Evolutionary conservation across 169 alveolate genomes (phyloP), one percentile per base, ranked within the genome.

Genomic region (Babesia caballi): DNA sequence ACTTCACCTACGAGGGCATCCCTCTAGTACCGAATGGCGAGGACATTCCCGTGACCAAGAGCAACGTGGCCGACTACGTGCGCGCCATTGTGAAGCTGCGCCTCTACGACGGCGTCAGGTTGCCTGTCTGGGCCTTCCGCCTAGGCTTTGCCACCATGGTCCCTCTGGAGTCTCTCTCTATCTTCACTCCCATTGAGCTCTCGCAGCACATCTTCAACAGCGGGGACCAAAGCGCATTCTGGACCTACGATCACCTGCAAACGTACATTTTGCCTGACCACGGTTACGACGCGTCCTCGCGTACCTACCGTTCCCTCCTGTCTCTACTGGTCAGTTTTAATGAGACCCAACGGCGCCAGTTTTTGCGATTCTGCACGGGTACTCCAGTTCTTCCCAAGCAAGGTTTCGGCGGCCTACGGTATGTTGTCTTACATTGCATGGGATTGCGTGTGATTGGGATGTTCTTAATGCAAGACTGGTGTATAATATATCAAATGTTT

Each of bases 301-400:
- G 23, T n/a, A 57, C 84, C n/a, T 88, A 88, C 66, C 66, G 80
- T 21, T 69, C 74, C 36, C 68, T 94, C 51, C 72, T 94, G 47
- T 83, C 69, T 41, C 80, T 87, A 51, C 70, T 94, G 75, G 54
- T 87, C 36, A 87, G 82, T 65, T 88, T 94, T 35, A 59, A 72
- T 46, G 75, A 80, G 44, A 83, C 78, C 3, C 92, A 90, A 50
- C 71, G 92, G 58, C 80, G 90, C 56, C 51, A 84, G 49, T 94
- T 94, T 85, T 85, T 95, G 44, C 84, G 85, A 47, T 96, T 96
- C 85, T 85, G 94, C 41, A 95, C 98, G 17, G 99, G 99, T 15
- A 72, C 97, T 36, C 95, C 98, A 6, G 87, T 95, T 41, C 84
- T 96, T 59, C 99, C 99, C 9, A 73, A 90, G 35, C 96, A 95